phyloP scores from a whole-genome alignment of 345 rosid species.

The Eucalyptus camaldulensis region DNA sequence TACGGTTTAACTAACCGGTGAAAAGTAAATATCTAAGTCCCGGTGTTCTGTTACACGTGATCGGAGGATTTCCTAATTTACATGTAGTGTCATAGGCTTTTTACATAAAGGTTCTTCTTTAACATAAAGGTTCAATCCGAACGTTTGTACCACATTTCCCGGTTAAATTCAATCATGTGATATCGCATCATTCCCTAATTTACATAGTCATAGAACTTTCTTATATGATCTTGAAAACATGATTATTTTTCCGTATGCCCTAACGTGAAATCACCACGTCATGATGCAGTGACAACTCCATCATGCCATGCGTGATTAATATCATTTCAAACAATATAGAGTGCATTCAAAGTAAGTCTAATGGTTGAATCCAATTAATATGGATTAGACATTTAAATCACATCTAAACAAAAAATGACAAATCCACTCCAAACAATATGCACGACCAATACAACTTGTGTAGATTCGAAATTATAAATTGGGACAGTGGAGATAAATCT shows the following conservation, averaged over 20 bases:
- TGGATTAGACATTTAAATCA: no score
- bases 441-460: no score
- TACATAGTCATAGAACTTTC: background rate
- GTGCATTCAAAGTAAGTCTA: no score
- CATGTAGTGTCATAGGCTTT: background rate
- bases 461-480: no score
- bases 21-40: background rate
- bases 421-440: no score
- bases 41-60: background rate
- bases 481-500: no score
- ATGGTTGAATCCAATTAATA: no score
- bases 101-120: background rate
- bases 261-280: background rate
- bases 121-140: background rate
- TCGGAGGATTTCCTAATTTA: background rate
- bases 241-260: background rate
- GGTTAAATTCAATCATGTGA: background rate
- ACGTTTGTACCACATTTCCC: background rate
- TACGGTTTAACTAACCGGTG: background rate
- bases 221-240: background rate
- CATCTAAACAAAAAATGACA: no score
- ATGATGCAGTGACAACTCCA: no score
- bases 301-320: no score
- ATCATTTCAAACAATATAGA: no score
- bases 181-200: background rate